phyloP scores from a whole-genome alignment of 2,329 filamentous ascomycete species.

The Fusarium pseudocircinatum region DNA sequence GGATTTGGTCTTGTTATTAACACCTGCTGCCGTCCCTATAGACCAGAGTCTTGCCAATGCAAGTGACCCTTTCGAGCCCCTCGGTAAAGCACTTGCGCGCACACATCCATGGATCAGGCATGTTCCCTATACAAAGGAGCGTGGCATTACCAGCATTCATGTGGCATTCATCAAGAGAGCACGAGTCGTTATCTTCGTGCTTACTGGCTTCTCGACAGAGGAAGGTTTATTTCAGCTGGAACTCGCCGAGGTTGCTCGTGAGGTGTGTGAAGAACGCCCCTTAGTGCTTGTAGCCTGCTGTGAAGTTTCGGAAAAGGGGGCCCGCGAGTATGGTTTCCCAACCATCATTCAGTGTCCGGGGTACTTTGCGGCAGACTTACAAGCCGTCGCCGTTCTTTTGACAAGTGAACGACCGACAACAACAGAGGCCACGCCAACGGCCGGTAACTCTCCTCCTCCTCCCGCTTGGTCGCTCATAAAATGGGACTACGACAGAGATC shows the following conservation, averaged over 20 bases:
- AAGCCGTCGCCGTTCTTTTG: slow-evolving; percentile 61
- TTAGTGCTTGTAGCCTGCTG: slow-evolving; percentile 65
- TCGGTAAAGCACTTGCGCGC: slow-evolving; percentile 70
- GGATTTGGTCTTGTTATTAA: slow-evolving; percentile 69
- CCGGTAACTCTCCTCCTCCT: slow-evolving; percentile 38
- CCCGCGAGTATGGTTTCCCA: slow-evolving; percentile 56
- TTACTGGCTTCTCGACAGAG: slow-evolving; percentile 58
- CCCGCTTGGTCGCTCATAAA: slow-evolving; percentile 54
- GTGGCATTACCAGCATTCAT: slow-evolving; percentile 72
- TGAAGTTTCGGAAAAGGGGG: slow-evolving; percentile 51
- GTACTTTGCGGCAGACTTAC: slow-evolving; percentile 59
- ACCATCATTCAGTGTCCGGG: slow-evolving; percentile 61
- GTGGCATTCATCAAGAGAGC: slow-evolving; percentile 69
- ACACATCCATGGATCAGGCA: slow-evolving; percentile 72
- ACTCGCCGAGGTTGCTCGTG: slow-evolving; percentile 57
- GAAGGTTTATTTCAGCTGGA: slow-evolving; percentile 63
- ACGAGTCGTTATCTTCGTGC: slow-evolving; percentile 68
- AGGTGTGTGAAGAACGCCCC: slow-evolving; percentile 58
- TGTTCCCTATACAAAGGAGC: slow-evolving; percentile 73
- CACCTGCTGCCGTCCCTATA: slow-evolving; percentile 63
- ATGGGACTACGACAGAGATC: slow-evolving; percentile 53
- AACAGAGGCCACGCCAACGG: background rate
- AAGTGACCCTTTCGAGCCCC: slow-evolving; percentile 76
- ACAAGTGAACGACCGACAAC: slow-evolving; percentile 53
- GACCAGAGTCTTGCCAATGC: slow-evolving; percentile 53